Base-by-base conservation (phyloP, 768 basidiomycete species). In the Lyophyllum decastes region DNA sequence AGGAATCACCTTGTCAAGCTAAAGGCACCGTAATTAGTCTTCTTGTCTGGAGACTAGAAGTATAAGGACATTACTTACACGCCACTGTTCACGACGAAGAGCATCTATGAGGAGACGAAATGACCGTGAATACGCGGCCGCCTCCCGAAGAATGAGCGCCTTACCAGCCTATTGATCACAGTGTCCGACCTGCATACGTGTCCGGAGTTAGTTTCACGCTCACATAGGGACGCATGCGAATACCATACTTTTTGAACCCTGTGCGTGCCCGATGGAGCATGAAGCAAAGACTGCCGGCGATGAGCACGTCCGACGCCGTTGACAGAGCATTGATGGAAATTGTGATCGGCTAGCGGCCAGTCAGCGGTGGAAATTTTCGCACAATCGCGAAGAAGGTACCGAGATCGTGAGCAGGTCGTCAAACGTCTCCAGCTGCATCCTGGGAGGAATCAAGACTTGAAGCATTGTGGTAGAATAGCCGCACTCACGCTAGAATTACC, bases 31-130 rank as follows among this genome's bases (percentile, higher is more conserved):
- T 26, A 7, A 57, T 64, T 40, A 67, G 56, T 25, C 10, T 38
- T 19, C 14, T 34, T 27, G 12, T 22, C 11, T 8, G 27, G 40
- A 41, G 4, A n/a, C 19, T 2, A 10, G 10, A 35, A 25, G 9
- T 7, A 21, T 11, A 40, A 22, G 22, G 6, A 14, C 53, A n/a
- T 35, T 19, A 54, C 76, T 65, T 53, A 80, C 79, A 79, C 66
- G 59, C 79, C 79, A 17, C 79, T 82, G 57, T 82, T 84, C 53
- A 85, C 74, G 40, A 78, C 77, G 65, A 82, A 86, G n/a, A 84
- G 21, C 41, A 83, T 84, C 80, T 82, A 12, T 44, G 51, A 14
- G 2, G 25, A 26, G 46, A 19, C 12, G 4, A 45, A 43, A 22
- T 22, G 55, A 44, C 47, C 25, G n/a, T 14, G 22, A 40, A 22